Conservation (phyloP, 1,284 basidiomycete genomes). For the Rhodofomes roseus region DNA sequence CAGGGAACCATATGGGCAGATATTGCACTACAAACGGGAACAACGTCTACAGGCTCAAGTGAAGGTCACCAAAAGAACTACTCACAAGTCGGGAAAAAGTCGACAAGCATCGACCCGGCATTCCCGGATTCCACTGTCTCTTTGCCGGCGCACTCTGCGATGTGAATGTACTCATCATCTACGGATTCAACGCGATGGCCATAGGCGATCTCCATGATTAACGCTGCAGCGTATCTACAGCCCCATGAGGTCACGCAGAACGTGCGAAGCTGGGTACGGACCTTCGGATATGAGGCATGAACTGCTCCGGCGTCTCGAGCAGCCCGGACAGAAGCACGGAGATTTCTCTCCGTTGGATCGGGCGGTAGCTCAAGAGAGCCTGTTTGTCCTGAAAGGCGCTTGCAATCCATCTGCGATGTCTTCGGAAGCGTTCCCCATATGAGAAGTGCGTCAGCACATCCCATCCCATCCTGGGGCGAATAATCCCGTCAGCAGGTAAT, state of each 20-base stretch:
- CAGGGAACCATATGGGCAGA: conserved; percentile 54
- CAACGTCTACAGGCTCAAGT: not conserved
- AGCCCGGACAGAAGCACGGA: conserved; percentile 12
- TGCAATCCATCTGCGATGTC: conserved; percentile 20
- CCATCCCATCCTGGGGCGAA: conserved; percentile 17
- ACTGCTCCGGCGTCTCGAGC: conserved; percentile 11
- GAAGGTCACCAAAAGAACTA: conserved; percentile 12
- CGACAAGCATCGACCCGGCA: conserved; percentile 50
- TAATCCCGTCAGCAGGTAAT: not conserved
- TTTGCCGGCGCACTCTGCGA: conserved; percentile 44
- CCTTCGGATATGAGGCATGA: conserved; percentile 14
- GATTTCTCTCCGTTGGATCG: conserved; percentile 13
- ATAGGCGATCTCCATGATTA: conserved; percentile 35
- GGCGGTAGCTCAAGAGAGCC: conserved; percentile 10
- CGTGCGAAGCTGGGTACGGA: not conserved
- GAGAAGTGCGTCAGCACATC: conserved; percentile 15
- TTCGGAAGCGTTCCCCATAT: conserved; percentile 21
- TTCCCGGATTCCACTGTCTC: conserved; percentile 47
- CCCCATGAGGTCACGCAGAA: not conserved
- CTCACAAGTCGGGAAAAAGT: conserved; percentile 51
- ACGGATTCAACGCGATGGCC: conserved; percentile 26
- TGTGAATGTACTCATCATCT: conserved; percentile 23
- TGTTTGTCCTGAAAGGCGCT: conserved; percentile 18
- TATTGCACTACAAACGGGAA: conserved; percentile 31
- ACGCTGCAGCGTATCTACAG: conserved; percentile 30